Percentiles rank a stretch among this genome's conserved stretches.
phyloP scores from a whole-genome alignment of 148 eudicot genomes.

The Silene conica region DNA sequence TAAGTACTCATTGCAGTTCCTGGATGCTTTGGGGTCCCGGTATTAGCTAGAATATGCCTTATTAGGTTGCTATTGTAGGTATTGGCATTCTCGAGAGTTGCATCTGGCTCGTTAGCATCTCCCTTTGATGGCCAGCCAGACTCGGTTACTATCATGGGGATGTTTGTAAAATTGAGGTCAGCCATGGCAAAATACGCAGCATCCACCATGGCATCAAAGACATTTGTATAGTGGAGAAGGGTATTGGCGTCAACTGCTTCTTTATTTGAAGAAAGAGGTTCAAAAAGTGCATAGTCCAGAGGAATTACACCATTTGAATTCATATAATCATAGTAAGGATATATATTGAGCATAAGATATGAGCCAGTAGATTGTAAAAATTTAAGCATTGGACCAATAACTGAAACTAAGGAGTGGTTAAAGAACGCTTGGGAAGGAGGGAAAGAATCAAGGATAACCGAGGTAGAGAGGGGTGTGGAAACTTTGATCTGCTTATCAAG shows the following conservation, averaged over 20 bases:
- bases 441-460: conserved; percentile 70
- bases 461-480: conserved; percentile 67
- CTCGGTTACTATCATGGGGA: conserved; percentile 79
- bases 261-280: conserved; percentile 67
- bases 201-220: conserved; percentile 84
- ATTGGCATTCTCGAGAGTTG: conserved; percentile 70
- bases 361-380: conserved; percentile 69
- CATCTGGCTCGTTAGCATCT: conserved; percentile 65
- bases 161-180: conserved; percentile 61
- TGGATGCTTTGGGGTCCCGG: conserved; percentile 86
- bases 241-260: conserved; percentile 86
- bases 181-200: conserved; percentile 90
- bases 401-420: conserved; percentile 58
- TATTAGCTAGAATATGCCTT: conserved; percentile 53
- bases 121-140: conserved; percentile 96
- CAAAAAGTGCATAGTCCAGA: conserved; percentile 71
- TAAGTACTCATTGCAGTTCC: conserved; percentile 67
- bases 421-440: conserved; percentile 91
- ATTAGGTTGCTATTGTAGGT: conserved; percentile 84
- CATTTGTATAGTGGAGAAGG: conserved; percentile 70
- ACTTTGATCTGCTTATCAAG: conserved; percentile 62
- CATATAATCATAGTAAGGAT: conserved; percentile 86
- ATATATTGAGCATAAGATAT: conserved; percentile 64
- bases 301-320: conserved; percentile 78
- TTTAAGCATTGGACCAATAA: conserved; percentile 56